Base-by-base conservation (phyloP, 306 rosid species). In the Cicer cuneatum region DNA sequence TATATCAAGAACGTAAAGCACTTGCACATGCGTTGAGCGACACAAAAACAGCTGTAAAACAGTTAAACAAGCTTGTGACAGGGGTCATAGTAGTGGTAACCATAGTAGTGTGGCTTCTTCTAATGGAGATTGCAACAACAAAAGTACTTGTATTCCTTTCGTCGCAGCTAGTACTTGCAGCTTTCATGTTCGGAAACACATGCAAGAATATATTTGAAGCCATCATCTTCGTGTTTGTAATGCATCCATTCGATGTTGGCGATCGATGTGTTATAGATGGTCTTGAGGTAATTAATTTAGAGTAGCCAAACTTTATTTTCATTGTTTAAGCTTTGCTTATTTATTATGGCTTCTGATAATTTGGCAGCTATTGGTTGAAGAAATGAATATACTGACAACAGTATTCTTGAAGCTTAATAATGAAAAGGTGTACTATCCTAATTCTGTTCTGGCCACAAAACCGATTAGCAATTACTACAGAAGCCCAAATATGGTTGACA, bases 191-290 rank as follows among this genome's bases (percentile, higher is more conserved):
- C 63, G 97, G 96, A 57, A 91, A 89, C 88, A 88, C 97, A n/a
- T 90, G 96, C 93, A 92, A 92, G 77, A 88, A 84, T 61, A 80
- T 88, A 73, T 92, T 94, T 66, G 99, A 94, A 83, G 92, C 96
- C 67, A 83, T 94, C 76, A 80, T 94, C 37, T 94, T 92, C 5
- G 99, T 94, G 65, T 94, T 94, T 75, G 92, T 94, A 2, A 88
- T 94, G 99, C 99, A 94, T 76, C 99, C 99, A 6, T 94, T 92
- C 71, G 99, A 92, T 64, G 99, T 94, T 5, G 97, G 97, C 1
- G 99, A 94, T 68, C 96, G 89, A 38, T 94, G 97, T 51, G 95
- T 90, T 35, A 42, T 94, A 2, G 97, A 94, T 57, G 96, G 97
- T 7, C 80, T 89, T 75, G 86, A 81, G 92, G 99, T 94, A 86